Percentiles rank a stretch among this genome's conserved stretches.
phyloP scores from a whole-genome alignment of 352 stramenopile genomes.

The Phytophthora vignae region DNA sequence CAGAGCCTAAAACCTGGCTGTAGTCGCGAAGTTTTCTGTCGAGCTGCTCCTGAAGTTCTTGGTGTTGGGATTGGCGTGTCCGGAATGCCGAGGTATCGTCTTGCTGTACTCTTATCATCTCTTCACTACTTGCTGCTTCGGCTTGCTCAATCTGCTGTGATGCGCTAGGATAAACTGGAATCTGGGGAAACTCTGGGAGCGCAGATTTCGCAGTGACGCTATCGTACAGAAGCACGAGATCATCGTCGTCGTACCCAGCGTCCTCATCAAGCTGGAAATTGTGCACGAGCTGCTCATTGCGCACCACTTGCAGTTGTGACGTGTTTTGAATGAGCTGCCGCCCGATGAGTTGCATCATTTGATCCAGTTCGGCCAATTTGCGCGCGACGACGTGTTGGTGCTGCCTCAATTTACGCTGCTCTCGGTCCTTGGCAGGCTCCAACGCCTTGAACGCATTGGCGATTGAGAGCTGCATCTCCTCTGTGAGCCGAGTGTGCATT shows the following conservation, averaged over 20 bases:
- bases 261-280: slow-evolving; percentile 27
- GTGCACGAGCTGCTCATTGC: slow-evolving; percentile 44
- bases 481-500: slow-evolving; percentile 20
- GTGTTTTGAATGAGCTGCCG: slow-evolving; percentile 75
- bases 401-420: slow-evolving; percentile 34
- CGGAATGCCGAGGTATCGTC: slow-evolving; percentile 11
- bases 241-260: slow-evolving; percentile 18
- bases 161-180: background rate
- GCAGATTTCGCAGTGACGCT: background rate
- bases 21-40: slow-evolving; percentile 51
- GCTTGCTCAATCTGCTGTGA: background rate
- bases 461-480: slow-evolving; percentile 28
- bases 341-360: slow-evolving; percentile 68
- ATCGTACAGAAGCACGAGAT: slow-evolving; percentile 24
- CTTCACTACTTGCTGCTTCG: background rate
- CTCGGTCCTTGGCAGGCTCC: slow-evolving; percentile 27
- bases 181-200: slow-evolving; percentile 4
- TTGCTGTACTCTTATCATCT: background rate
- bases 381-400: slow-evolving; percentile 40
- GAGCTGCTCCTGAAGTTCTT: slow-evolving; percentile 45
- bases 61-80: slow-evolving; percentile 42
- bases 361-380: slow-evolving; percentile 65
- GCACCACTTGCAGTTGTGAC: slow-evolving; percentile 66
- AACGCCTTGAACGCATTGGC: slow-evolving; percentile 25
- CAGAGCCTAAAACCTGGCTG: slow-evolving; percentile 36